Conservation (phyloP, 768 basidiomycete genomes). For the Exsudoporus frostii region DNA sequence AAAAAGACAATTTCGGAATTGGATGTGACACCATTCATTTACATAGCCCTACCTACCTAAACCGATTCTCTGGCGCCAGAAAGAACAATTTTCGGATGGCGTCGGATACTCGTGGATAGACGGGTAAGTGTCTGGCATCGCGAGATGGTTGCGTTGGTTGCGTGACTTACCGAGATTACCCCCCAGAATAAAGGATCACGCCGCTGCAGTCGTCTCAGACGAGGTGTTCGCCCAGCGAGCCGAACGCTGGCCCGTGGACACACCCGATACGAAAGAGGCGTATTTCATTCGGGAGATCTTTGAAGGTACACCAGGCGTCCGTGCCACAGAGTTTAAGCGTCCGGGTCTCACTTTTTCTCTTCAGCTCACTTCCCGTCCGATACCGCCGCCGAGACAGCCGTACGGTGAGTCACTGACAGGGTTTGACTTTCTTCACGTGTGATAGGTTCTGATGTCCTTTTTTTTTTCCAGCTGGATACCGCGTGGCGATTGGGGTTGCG, state of each 20-base stretch:
- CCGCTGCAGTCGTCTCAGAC: constrained; percentile 72
- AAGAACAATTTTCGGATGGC: constrained; percentile 99
- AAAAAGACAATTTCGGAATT: neutral
- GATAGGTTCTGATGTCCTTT: constrained; percentile 10
- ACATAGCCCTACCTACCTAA: constrained; percentile 87
- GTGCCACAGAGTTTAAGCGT: neutral
- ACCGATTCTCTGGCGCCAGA: constrained; percentile 97
- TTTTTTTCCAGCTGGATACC: constrained; percentile 74
- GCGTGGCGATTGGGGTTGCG: constrained; percentile 94
- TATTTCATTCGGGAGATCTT: constrained; percentile 92
- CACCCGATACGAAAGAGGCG: constrained; percentile 96
- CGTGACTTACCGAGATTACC: neutral
- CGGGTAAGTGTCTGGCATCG: constrained; percentile 49
- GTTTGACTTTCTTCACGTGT: constrained; percentile 6
- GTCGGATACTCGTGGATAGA: constrained; percentile 99
- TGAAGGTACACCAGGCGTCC: constrained; percentile 50
- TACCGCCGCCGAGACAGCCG: constrained; percentile 86
- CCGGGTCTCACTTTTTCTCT: constrained; percentile 3
- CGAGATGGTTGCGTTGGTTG: neutral
- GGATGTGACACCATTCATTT: neutral
- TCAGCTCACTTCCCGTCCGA: constrained; percentile 79
- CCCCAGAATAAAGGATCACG: constrained; percentile 84
- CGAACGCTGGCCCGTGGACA: constrained; percentile 73
- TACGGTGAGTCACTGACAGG: constrained; percentile 54
- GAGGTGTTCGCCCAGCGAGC: constrained; percentile 70